These are phyloP conservation scores for Apophysomyces variabilis DNA, from an alignment of 371 early-diverging fungal genomes.

Conservation along the genomic window DNA sequence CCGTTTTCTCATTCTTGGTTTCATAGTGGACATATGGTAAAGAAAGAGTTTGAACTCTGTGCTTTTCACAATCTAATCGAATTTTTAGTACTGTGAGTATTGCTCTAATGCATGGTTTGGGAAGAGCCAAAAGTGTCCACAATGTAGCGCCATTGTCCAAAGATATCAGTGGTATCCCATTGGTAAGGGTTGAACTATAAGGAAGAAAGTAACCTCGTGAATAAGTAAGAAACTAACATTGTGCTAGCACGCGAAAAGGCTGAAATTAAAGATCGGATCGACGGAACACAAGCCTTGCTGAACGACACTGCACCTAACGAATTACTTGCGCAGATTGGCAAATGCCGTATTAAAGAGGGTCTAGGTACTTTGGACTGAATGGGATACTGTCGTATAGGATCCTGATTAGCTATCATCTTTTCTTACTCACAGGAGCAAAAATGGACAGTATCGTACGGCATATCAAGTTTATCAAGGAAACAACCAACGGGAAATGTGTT, in stretches of 20 bases:
- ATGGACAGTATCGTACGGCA: slow-evolving; percentile 69
- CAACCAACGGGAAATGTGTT: slow-evolving; percentile 58
- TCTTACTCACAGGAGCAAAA: slow-evolving; percentile 46
- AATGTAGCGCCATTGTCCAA: slow-evolving; percentile 31
- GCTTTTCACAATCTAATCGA: not conserved
- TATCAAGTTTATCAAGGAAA: slow-evolving; percentile 50
- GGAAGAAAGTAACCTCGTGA: too few relatives aligned
- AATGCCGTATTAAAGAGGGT: slow-evolving; percentile 18
- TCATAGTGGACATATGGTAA: slow-evolving; percentile 38
- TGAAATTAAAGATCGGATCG: not conserved
- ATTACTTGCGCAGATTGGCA: slow-evolving; percentile 15
- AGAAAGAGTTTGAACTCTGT: not conserved
- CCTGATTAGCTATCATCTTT: slow-evolving; percentile 1
- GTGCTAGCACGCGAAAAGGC: not conserved
- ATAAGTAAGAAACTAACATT: not conserved
- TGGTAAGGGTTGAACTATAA: slow-evolving; percentile 18
- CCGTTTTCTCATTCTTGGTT: not conserved
- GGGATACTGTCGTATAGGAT: not conserved
- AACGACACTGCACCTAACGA: not conserved
- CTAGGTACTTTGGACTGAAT: slow-evolving; percentile 14
- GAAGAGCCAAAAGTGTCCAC: slow-evolving; percentile 33
- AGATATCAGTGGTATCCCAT: slow-evolving; percentile 36
- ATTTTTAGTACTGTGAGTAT: slow-evolving; percentile 29
- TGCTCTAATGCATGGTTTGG: slow-evolving; percentile 40
- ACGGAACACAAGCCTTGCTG: not conserved